Percentiles rank a stretch among this genome's conserved stretches.
phyloP scores from a whole-genome alignment of 169 alveolate species.

The Besnoitia besnoiti region DNA sequence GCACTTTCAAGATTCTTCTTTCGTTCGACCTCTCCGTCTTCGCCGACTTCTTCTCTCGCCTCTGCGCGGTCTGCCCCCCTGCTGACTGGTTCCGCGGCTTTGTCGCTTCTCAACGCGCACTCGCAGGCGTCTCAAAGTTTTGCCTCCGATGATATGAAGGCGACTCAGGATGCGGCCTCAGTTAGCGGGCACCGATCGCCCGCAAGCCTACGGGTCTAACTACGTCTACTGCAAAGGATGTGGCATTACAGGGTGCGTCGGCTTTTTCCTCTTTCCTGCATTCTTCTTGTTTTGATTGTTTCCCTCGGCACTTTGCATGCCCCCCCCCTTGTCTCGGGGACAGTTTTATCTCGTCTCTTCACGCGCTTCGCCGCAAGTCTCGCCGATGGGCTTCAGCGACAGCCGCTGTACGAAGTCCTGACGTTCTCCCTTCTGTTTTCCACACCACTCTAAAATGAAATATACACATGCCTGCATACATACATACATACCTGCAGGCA shows the following conservation, averaged over 20 bases:
- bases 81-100: neutral
- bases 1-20: neutral
- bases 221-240: constrained; percentile 15
- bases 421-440: neutral
- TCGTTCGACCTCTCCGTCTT: neutral
- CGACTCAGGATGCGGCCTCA: neutral
- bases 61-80: neutral
- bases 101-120: neutral
- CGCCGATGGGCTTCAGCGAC: neutral
- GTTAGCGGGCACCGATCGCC: neutral
- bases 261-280: too few species aligned
- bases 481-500: too few species aligned
- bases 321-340: too few species aligned
- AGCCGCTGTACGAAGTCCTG: neutral
- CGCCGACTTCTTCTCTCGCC: neutral
- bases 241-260: constrained; percentile 14
- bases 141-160: neutral
- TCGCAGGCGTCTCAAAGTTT: too few species aligned
- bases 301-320: too few species aligned
- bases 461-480: too few species aligned
- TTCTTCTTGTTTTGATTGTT: too few species aligned
- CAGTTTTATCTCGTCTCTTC: too few species aligned
- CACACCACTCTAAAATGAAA: too few species aligned
- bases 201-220: constrained; percentile 7
- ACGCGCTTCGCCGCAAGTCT: neutral